Conservation (phyloP, 2,329 filamentous ascomycete species). For the Aspergillus puulaauensis region DNA sequence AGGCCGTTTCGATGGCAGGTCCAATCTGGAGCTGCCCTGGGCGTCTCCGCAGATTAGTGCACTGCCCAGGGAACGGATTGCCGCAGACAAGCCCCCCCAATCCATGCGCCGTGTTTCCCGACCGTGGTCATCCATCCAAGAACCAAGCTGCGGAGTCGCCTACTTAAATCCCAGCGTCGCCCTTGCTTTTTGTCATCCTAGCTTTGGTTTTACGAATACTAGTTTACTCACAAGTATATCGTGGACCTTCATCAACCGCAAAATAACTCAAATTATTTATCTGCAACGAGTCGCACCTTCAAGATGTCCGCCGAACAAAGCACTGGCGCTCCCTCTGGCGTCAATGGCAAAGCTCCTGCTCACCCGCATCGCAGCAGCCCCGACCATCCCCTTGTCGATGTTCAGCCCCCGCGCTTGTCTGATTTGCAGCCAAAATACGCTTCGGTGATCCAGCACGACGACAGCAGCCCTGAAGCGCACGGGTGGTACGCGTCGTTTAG, state of each 20-base stretch:
- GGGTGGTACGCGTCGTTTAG: conserved; percentile 91
- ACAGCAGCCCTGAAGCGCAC: conserved; percentile 67
- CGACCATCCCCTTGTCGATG: conserved; percentile 58
- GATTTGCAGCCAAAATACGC: conserved; percentile 86
- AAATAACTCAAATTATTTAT: neutral
- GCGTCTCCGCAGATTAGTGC: neutral
- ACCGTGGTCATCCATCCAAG: neutral
- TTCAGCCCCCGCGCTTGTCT: conserved; percentile 76
- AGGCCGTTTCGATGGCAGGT: neutral
- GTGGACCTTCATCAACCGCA: neutral
- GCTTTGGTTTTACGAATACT: neutral
- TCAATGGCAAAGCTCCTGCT: conserved; percentile 37
- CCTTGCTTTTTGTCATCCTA: conserved; percentile 7
- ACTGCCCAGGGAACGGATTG: conserved; percentile 2
- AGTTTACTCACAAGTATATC: neutral
- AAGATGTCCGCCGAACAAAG: conserved; percentile 30
- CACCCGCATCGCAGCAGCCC: conserved; percentile 23
- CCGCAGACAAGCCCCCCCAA: neutral
- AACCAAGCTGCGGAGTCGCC: no score
- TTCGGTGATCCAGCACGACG: conserved; percentile 57
- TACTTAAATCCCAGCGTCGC: conserved; percentile 10
- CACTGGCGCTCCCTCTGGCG: conserved; percentile 18
- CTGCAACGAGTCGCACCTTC: neutral
- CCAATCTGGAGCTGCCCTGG: neutral
- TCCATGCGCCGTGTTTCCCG: neutral